These are phyloP conservation scores for Phaeomoniella chlamydospora DNA, from an alignment of 2,329 filamentous ascomycete genomes.

Conservation along the genomic window DNA sequence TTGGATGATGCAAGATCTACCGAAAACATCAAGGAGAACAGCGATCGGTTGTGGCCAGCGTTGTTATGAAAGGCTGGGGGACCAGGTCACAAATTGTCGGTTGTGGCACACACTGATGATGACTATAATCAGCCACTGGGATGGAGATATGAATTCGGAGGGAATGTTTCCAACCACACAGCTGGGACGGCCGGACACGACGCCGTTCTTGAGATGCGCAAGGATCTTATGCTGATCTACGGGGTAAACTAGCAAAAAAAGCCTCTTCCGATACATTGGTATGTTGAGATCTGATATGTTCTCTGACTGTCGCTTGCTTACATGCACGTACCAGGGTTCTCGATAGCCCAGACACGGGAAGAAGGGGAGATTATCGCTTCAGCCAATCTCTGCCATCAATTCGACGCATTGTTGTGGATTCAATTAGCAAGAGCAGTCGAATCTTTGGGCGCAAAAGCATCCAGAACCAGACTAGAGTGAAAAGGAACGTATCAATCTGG, in stretches of 20 bases:
- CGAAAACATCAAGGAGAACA: conserved; percentile 28
- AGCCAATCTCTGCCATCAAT: conserved; percentile 30
- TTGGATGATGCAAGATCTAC: conserved; percentile 39
- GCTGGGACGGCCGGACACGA: conserved; percentile 31
- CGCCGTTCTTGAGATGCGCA: conserved; percentile 33
- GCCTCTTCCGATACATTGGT: conserved; percentile 37
- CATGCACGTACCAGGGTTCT: conserved; percentile 22
- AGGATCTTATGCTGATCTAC: conserved; percentile 17
- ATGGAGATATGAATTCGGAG: conserved; percentile 33
- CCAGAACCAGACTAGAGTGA: conserved; percentile 22
- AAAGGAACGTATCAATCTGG: conserved; percentile 40
- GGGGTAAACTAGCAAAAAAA: conserved; percentile 20
- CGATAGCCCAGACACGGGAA: conserved; percentile 34
- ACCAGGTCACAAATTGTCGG: conserved; percentile 29
- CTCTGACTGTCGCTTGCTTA: no score
- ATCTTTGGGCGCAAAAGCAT: conserved; percentile 31
- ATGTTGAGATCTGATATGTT: background rate
- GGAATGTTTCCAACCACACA: no score
- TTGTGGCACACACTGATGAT: conserved; percentile 36
- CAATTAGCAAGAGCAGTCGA: conserved; percentile 30
- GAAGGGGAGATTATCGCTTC: conserved; percentile 34
- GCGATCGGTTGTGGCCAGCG: conserved; percentile 37
- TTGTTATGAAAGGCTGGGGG: conserved; percentile 28
- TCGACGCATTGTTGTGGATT: conserved; percentile 37
- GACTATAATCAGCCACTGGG: conserved; percentile 36